Conservation (phyloP, 768 basidiomycete genomes). For the Lentinula boryana region DNA sequence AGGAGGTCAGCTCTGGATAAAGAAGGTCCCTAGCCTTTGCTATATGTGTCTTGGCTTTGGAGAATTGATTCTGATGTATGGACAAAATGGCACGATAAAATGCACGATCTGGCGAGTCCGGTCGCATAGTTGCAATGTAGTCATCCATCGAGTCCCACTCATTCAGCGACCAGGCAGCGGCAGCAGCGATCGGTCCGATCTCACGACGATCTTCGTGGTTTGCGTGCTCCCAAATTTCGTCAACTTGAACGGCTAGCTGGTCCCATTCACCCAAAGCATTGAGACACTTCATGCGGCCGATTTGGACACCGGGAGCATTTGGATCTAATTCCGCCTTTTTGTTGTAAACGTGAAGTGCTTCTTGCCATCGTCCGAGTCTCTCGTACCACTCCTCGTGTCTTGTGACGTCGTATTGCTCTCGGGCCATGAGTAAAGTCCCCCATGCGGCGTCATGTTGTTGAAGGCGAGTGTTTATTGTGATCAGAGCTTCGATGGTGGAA, state of each 20-base stretch:
- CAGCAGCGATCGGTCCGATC: constrained; percentile 95
- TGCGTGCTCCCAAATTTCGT: constrained; percentile 82
- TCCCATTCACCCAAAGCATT: constrained; percentile 99
- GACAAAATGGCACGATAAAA: constrained; percentile 96
- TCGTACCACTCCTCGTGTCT: constrained; percentile 99
- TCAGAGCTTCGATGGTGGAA: constrained; percentile 87
- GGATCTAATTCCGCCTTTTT: constrained; percentile 73
- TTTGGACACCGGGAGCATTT: constrained; percentile 65
- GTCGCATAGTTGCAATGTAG: constrained; percentile 90
- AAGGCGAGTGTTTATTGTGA: constrained; percentile 92
- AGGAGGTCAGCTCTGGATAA: constrained; percentile 84
- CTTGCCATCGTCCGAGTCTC: constrained; percentile 92
- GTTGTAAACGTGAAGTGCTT: constrained; percentile 83
- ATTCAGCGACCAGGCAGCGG: constrained; percentile 92
- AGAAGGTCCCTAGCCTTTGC: constrained; percentile 88
- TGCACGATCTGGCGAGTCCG: constrained; percentile 87
- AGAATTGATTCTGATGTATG: constrained; percentile 95
- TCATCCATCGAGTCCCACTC: constrained; percentile 99
- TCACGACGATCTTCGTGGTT: constrained; percentile 78
- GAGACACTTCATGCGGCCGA: constrained; percentile 92
- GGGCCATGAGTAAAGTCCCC: constrained; percentile 89
- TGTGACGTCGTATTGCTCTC: constrained; percentile 83
- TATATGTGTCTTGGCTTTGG: constrained; percentile 85
- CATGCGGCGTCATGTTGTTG: constrained; percentile 98
- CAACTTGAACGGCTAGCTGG: constrained; percentile 75